Base-by-base conservation (phyloP, 352 stramenopile genomes). In the Saprolegnia parasitica region DNA sequence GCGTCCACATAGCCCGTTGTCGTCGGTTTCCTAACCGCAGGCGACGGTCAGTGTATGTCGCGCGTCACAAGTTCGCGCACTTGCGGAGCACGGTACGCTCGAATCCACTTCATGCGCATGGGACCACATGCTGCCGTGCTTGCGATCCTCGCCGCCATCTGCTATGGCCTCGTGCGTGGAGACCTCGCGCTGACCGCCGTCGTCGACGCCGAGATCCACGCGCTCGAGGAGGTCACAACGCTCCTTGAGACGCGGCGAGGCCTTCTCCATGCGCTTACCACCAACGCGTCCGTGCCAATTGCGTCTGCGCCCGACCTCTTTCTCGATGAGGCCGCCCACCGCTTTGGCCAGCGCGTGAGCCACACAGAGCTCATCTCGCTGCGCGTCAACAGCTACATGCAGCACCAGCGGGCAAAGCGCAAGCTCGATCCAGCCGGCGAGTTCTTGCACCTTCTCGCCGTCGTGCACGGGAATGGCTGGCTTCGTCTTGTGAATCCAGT, bases 331-430 rank as follows among this genome's bases (percentile, higher is more conserved):
- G 52, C 52, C 11, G 3, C 4, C 1, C 52, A 60, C 11, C 24
- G 20, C 11, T 24, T 60, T 60, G 35, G 24, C 35, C 16, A 16
- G 13, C 11, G 35, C 35, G 20, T 60, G 11, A 18, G 1, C 16
- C 52, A 60, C n/a, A 60, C 20, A 2, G 35, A 60, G 52, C 35
- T 60, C 11, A 11, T 60, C 20, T 42, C 52, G 11, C 20, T 60
- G 20, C 52, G 52, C 35, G 16, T 42, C 11, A 60, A 60, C 35
- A 42, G 8, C 24, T n/a, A 60, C 52, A 42, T 60, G 52, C 52
- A 60, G 35, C 52, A 60, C 16, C 52, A 60, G 35, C 24, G 52
- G 35, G 24, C 52, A 15, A 60, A 60, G 52, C 52, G 52, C 35
- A 60, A 40, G 35, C 24, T 42, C 11, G 24, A 60, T 60, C 52